Conservation (phyloP, 306 rosid species). For the Hippophae rhamnoides region DNA sequence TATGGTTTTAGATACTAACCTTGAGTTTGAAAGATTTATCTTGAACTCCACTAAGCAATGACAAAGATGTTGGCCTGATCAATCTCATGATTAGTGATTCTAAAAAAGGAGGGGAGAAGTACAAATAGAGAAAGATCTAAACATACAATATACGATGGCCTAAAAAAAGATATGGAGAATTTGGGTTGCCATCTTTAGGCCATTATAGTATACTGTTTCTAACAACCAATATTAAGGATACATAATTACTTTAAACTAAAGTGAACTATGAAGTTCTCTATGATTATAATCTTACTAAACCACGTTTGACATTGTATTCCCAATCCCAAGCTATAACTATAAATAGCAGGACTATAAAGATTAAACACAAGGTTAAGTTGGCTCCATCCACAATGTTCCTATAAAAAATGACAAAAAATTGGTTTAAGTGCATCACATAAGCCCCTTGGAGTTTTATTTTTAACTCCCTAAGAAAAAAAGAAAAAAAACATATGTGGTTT, state of each 20-base stretch:
- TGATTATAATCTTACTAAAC: not conserved
- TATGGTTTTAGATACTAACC: conserved; percentile 45
- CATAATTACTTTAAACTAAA: not conserved
- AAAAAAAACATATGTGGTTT: too few species aligned
- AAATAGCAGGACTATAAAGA: too few species aligned
- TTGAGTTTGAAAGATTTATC: conserved; percentile 35
- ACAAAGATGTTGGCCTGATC: conserved; percentile 51
- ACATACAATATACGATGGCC: not conserved
- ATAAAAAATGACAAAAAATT: too few species aligned
- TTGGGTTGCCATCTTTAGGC: not conserved
- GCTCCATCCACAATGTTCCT: too few species aligned
- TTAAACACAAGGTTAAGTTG: too few species aligned
- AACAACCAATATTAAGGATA: not conserved
- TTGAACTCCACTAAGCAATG: conserved; percentile 35
- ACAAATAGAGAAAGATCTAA: conserved; percentile 3
- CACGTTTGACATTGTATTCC: too few species aligned
- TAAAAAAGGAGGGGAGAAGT: conserved; percentile 7
- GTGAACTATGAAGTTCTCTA: too few species aligned
- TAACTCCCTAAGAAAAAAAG: too few species aligned
- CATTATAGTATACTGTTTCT: not conserved
- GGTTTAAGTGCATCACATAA: too few species aligned
- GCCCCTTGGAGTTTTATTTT: too few species aligned
- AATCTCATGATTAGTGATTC: conserved; percentile 28
- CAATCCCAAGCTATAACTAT: too few species aligned
- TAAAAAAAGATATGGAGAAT: not conserved